These are phyloP conservation scores for Phialocephala subalpina DNA, from an alignment of 2,329 filamentous ascomycete species.

Conservation along the genomic window DNA sequence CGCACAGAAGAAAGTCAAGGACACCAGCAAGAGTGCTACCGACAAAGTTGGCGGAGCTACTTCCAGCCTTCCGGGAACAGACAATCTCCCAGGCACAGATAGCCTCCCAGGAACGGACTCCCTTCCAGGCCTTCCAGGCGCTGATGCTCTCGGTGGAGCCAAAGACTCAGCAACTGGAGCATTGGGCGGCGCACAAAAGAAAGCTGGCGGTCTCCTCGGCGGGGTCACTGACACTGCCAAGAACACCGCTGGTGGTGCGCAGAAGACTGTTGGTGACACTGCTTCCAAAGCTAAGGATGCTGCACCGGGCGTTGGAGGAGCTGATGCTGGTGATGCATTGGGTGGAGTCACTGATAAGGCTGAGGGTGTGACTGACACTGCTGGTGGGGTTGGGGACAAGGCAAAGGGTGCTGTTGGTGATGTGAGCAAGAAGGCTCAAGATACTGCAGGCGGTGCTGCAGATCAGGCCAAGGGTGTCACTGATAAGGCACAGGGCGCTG, in stretches of 20 bases:
- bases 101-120: constrained; percentile 13
- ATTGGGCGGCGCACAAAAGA: not conserved
- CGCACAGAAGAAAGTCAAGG: constrained; percentile 19
- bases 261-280: constrained; percentile 7
- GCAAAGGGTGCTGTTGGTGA: not conserved
- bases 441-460: constrained; percentile 15
- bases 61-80: constrained; percentile 11
- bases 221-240: constrained; percentile 4
- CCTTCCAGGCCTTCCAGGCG: too few species aligned
- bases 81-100: constrained; percentile 4
- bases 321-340: constrained; percentile 9
- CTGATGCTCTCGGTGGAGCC: constrained; percentile 10
- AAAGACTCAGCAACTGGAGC: not conserved
- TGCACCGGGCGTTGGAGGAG: constrained; percentile 12
- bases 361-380: not conserved
- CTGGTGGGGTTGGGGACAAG: not conserved
- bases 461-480: constrained; percentile 17
- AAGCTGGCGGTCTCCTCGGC: constrained; percentile 2
- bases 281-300: constrained; percentile 11
- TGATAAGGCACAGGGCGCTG: constrained; percentile 22
- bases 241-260: constrained; percentile 15
- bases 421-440: constrained; percentile 6
- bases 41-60: constrained; percentile 3
- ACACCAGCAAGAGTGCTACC: constrained; percentile 16
- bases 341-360: constrained; percentile 19